phyloP scores from a whole-genome alignment of 176 grass and related monocot genomes.

The Phyllostachys edulis region DNA sequence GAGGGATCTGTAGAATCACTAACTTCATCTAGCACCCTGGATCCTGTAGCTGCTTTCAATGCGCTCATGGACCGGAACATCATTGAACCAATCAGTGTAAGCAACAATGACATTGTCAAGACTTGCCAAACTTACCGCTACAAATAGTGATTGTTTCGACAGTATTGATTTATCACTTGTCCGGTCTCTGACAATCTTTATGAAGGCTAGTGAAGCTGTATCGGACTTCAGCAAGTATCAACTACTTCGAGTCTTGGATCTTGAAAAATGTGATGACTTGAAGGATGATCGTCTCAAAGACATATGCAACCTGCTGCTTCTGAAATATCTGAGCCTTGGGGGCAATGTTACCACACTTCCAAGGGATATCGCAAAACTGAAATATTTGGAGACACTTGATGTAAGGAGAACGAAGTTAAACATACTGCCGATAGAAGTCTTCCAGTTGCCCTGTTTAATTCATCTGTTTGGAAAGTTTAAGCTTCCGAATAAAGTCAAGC shows the following conservation, averaged over 20 bases:
- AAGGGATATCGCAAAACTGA: neutral
- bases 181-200: neutral
- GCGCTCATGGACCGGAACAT: neutral
- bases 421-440: too few relatives aligned
- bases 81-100: constrained; percentile 9
- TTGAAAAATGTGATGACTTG: constrained; percentile 18
- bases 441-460: too few relatives aligned
- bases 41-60: neutral
- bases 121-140: too few relatives aligned
- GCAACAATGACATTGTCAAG: constrained; percentile 8
- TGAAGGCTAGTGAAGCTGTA: neutral
- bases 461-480: too few relatives aligned
- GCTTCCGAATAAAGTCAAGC: neutral
- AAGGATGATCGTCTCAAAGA: neutral
- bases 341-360: neutral
- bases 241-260: constrained; percentile 1
- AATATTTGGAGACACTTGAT: neutral
- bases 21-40: neutral
- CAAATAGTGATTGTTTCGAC: neutral
- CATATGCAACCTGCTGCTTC: neutral
- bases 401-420: too few relatives aligned
- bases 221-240: neutral
- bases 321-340: constrained; percentile 5
- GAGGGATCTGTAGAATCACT: neutral
- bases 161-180: constrained; percentile 1